Conservation (phyloP, 2,329 filamentous ascomycete species). For the Penicillium sclerotiorum region DNA sequence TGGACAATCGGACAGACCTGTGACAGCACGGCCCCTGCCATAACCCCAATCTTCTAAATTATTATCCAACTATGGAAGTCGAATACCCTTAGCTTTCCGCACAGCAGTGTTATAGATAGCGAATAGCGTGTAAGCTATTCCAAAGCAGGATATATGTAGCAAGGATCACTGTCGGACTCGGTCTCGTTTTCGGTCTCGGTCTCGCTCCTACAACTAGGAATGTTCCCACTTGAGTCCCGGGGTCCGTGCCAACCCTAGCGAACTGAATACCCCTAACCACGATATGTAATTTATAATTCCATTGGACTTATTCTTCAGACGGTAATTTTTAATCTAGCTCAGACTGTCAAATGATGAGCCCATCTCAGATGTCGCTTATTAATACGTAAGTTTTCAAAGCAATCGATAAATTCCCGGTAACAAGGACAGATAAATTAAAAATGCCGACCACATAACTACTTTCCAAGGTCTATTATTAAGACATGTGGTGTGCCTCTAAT, state of each 20-base stretch:
- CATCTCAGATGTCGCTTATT: neutral
- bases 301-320: neutral
- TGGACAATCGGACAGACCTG: neutral
- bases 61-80: neutral
- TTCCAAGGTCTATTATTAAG: neutral
- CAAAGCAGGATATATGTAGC: neutral
- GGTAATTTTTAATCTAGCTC: neutral
- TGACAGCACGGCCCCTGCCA: neutral
- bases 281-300: neutral
- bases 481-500: neutral
- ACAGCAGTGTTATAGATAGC: neutral
- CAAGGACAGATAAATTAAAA: neutral
- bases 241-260: neutral
- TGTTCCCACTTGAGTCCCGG: neutral
- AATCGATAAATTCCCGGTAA: neutral
- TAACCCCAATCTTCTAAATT: neutral
- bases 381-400: neutral
- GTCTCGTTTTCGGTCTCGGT: neutral
- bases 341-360: neutral
- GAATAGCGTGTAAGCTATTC: neutral
- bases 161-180: neutral
- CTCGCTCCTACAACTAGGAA: neutral
- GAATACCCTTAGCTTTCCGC: neutral
- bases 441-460: neutral
- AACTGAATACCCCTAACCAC: neutral